phyloP scores from a whole-genome alignment of 2,329 filamentous ascomycete species.

The Penicillium sp. region DNA sequence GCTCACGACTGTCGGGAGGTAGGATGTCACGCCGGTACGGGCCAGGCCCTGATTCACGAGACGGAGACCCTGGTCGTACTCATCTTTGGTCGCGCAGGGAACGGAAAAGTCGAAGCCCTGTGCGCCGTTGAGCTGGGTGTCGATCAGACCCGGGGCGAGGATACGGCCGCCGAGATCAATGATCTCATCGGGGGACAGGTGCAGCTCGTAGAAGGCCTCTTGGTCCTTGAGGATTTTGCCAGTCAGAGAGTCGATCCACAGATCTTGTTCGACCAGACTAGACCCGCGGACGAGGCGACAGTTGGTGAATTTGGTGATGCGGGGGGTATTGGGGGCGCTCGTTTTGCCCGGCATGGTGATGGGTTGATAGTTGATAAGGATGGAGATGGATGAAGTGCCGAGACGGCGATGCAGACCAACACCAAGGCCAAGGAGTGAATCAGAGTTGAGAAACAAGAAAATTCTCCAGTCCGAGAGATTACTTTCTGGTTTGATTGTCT shows the following conservation, averaged over 20 bases:
- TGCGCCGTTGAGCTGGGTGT: conserved; percentile 88
- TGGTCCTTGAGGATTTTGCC: conserved; percentile 79
- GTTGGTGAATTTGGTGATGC: conserved; percentile 86
- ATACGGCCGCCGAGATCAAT: conserved; percentile 83
- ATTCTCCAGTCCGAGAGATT: not conserved
- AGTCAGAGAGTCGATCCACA: conserved; percentile 83
- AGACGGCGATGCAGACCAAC: not conserved
- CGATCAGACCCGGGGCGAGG: conserved; percentile 82
- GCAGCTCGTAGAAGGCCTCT: conserved; percentile 57
- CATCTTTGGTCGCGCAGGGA: conserved; percentile 64
- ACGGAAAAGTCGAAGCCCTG: conserved; percentile 92
- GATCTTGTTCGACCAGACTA: conserved; percentile 71
- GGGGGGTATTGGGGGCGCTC: conserved; percentile 32
- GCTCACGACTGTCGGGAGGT: conserved; percentile 77
- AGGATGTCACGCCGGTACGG: conserved; percentile 82
- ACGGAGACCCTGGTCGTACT: conserved; percentile 73
- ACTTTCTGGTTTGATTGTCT: not conserved
- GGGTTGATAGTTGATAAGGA: conserved; percentile 1
- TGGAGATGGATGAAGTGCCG: conserved; percentile 23
- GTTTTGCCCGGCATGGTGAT: conserved; percentile 43
- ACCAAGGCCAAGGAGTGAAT: not conserved
- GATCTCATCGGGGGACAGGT: conserved; percentile 66
- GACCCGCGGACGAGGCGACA: conserved; percentile 74
- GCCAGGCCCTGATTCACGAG: conserved; percentile 73
- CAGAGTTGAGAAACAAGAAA: not conserved